A percentile compares a stretch with the other conserved stretches of the same genome.
Conservation (phyloP, 192 early-diverging fungal species). For the Pilaira anomala region DNA sequence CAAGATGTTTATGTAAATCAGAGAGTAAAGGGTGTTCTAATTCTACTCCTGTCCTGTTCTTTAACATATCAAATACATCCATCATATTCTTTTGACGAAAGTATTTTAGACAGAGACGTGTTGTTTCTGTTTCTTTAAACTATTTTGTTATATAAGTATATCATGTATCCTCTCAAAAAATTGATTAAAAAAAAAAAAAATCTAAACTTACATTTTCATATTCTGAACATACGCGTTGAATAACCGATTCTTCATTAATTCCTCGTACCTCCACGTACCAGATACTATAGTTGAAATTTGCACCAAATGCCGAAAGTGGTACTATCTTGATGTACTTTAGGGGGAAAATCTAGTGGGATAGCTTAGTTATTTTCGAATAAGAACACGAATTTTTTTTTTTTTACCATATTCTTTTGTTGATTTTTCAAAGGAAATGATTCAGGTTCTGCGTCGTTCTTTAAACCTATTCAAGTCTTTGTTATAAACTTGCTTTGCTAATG, state of each 20-base stretch:
- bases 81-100: slow-evolving; percentile 78
- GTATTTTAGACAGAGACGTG: slow-evolving; percentile 85
- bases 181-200: too few relatives aligned
- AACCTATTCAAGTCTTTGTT: slow-evolving; percentile 36
- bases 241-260: slow-evolving; percentile 59
- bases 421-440: slow-evolving; percentile 87
- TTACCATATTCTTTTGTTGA: slow-evolving; percentile 66
- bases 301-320: slow-evolving; percentile 84
- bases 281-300: slow-evolving; percentile 92
- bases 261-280: slow-evolving; percentile 92
- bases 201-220: slow-evolving; percentile 59
- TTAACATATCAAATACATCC: slow-evolving; percentile 68
- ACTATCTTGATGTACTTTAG: slow-evolving; percentile 91
- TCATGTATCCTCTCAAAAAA: background rate
- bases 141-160: slow-evolving; percentile 19
- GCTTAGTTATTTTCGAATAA: background rate
- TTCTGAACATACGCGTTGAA: slow-evolving; percentile 61
- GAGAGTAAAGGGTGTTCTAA: slow-evolving; percentile 85
- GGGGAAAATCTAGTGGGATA: slow-evolving; percentile 62
- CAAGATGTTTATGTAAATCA: slow-evolving; percentile 64
- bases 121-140: slow-evolving; percentile 76
- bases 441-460: slow-evolving; percentile 70
- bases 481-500: too few relatives aligned
- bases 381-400: slow-evolving; percentile 9
- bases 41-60: slow-evolving; percentile 55